These are phyloP conservation scores for Fusarium siculi DNA, from an alignment of 2,329 filamentous ascomycete species.

Conservation along the genomic window DNA sequence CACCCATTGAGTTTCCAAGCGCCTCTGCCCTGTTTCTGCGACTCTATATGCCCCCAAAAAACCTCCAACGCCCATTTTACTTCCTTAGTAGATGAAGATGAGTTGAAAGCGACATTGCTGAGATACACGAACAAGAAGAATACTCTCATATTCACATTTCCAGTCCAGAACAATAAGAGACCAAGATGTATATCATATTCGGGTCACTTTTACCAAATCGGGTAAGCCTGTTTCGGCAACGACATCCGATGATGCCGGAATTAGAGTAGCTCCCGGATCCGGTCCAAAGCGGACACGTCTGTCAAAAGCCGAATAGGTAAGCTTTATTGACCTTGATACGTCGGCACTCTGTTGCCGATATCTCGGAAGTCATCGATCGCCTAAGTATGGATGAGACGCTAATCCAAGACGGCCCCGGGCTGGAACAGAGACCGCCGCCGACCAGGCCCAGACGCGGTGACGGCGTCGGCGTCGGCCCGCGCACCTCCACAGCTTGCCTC, in stretches of 20 bases:
- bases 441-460: neutral
- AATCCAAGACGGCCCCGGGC: neutral
- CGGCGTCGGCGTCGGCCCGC: neutral
- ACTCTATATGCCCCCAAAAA: neutral
- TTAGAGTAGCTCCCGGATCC: neutral
- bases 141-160: no score
- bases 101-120: neutral
- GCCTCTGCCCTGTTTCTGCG: neutral
- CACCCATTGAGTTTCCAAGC: conserved; percentile 17
- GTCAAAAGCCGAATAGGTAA: neutral
- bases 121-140: no score
- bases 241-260: neutral
- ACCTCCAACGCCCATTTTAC: neutral
- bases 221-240: neutral
- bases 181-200: neutral
- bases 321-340: neutral
- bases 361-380: no score
- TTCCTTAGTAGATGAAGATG: neutral
- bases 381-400: neutral
- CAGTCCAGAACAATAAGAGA: no score
- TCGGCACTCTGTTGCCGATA: neutral
- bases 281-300: neutral
- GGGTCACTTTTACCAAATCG: neutral
- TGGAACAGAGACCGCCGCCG: neutral
- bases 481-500: neutral